These are phyloP conservation scores for Ramichloridium luteum DNA, from an alignment of 2,329 filamentous ascomycete genomes.

Conservation along the genomic window DNA sequence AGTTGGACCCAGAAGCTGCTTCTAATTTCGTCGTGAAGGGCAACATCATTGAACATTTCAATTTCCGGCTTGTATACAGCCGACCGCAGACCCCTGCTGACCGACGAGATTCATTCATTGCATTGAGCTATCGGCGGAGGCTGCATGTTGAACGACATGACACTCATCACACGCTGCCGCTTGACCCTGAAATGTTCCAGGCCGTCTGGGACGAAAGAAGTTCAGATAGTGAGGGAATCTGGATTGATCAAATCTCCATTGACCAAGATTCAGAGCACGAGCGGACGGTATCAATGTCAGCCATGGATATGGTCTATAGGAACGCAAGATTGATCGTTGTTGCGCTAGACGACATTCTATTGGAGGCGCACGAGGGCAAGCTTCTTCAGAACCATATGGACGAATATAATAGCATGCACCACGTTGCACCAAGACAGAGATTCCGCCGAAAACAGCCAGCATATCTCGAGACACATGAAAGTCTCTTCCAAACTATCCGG, in stretches of 20 bases:
- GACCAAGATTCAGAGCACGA: slow-evolving; percentile 30
- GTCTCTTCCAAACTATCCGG: slow-evolving; percentile 22
- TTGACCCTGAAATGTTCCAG: slow-evolving; percentile 28
- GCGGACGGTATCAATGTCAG: slow-evolving; percentile 28
- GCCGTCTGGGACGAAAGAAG: slow-evolving; percentile 29
- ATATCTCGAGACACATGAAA: slow-evolving; percentile 22
- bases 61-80: slow-evolving; percentile 28
- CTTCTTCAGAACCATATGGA: slow-evolving; percentile 29
- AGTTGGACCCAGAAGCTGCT: slow-evolving; percentile 15
- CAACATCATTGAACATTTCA: slow-evolving; percentile 21
- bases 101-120: slow-evolving; percentile 27
- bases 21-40: slow-evolving; percentile 23
- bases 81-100: slow-evolving; percentile 19
- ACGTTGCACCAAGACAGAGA: slow-evolving; percentile 20
- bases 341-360: slow-evolving; percentile 30
- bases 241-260: slow-evolving; percentile 36
- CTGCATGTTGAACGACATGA: slow-evolving; percentile 15
- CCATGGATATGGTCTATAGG: slow-evolving; percentile 32
- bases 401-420: slow-evolving; percentile 23
- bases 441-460: slow-evolving; percentile 23
- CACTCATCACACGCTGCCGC: slow-evolving; percentile 29
- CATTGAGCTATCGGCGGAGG: slow-evolving; percentile 33
- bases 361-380: slow-evolving; percentile 24
- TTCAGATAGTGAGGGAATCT: slow-evolving; percentile 28
- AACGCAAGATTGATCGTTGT: slow-evolving; percentile 31